phyloP scores from a whole-genome alignment of 2,329 filamentous ascomycete genomes.

The Trichophyton benhamiae region DNA sequence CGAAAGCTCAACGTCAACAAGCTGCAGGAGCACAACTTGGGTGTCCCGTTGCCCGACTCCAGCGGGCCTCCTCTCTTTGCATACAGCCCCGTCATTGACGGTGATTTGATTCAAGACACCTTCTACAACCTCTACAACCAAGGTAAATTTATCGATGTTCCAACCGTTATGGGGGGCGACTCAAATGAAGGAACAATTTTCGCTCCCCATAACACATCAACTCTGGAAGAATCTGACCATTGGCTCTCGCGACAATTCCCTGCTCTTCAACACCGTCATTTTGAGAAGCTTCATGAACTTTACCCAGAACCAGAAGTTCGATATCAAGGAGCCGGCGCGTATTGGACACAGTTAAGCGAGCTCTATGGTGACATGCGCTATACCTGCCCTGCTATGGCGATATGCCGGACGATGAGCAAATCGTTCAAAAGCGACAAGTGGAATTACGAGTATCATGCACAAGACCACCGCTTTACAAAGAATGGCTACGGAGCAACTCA shows the following conservation, averaged over 20 bases:
- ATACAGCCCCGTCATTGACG: conserved; percentile 42
- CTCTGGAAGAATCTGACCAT: conserved; percentile 37
- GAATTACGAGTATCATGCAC: conserved; percentile 59
- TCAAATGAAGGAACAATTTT: conserved; percentile 57
- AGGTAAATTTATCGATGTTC: conserved; percentile 41
- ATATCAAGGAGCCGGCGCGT: conserved; percentile 36
- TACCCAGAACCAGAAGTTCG: conserved; percentile 42
- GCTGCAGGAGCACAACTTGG: conserved; percentile 37
- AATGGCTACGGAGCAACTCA: conserved; percentile 54
- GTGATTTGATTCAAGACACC: conserved; percentile 39
- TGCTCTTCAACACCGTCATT: conserved; percentile 35
- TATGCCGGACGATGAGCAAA: conserved; percentile 30
- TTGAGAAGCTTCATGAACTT: conserved; percentile 40
- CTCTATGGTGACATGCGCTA: conserved; percentile 56
- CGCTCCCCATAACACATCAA: conserved; percentile 39
- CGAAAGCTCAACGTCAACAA: conserved; percentile 32
- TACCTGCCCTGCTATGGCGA: conserved; percentile 49
- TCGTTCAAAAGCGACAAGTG: conserved; percentile 36
- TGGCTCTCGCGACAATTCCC: conserved; percentile 51
- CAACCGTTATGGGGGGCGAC: conserved; percentile 46
- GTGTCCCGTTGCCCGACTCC: conserved; percentile 36
- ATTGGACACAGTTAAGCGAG: conserved; percentile 45
- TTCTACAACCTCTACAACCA: conserved; percentile 38
- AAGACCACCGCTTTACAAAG: conserved; percentile 43
- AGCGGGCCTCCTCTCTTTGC: conserved; percentile 35